Percentiles rank a stretch among this genome's conserved stretches.
Evolutionary conservation across 768 basidiomycete species (phyloP).

Genomic region (Amanita subjunquillea): DNA sequence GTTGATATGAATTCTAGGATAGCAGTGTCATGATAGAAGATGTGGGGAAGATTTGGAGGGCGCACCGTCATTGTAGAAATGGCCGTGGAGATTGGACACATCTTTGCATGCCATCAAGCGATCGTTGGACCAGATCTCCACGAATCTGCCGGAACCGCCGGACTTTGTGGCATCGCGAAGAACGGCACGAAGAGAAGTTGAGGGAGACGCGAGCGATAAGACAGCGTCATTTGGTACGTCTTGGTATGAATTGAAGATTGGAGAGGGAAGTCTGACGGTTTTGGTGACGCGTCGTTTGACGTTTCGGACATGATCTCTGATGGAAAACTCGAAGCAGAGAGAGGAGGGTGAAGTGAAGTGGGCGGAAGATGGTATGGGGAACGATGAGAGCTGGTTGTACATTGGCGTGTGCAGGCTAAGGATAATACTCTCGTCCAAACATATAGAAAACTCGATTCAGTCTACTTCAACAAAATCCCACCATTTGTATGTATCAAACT

Average conservation of each 20-base stretch:
- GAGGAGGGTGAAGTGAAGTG: conserved; percentile 22
- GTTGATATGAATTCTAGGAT: conserved; percentile 39
- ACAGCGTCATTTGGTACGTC: conserved; percentile 29
- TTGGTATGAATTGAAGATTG: conserved; percentile 17
- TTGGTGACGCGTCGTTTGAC: conserved; percentile 33
- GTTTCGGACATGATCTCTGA: conserved; percentile 42
- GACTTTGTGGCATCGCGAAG: conserved; percentile 28
- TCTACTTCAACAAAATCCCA: no score
- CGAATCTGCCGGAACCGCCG: conserved; percentile 32
- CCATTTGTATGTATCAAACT: no score
- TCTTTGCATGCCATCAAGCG: conserved; percentile 36
- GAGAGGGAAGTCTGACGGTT: conserved; percentile 14
- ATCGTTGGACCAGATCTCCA: conserved; percentile 49
- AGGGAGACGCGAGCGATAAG: conserved; percentile 25
- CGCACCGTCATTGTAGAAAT: conserved; percentile 50
- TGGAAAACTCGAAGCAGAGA: conserved; percentile 33
- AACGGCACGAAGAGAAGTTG: conserved; percentile 27
- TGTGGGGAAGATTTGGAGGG: background rate
- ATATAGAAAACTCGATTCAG: no score
- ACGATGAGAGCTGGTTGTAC: conserved; percentile 30
- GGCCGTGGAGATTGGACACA: conserved; percentile 46
- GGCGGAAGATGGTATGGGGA: conserved; percentile 27
- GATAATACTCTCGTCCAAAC: no score
- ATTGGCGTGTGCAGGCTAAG: conserved; percentile 9
- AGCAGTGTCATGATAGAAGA: background rate